phyloP scores from a whole-genome alignment of 2,329 filamentous ascomycete species.

The Emydomyces testavorans region DNA sequence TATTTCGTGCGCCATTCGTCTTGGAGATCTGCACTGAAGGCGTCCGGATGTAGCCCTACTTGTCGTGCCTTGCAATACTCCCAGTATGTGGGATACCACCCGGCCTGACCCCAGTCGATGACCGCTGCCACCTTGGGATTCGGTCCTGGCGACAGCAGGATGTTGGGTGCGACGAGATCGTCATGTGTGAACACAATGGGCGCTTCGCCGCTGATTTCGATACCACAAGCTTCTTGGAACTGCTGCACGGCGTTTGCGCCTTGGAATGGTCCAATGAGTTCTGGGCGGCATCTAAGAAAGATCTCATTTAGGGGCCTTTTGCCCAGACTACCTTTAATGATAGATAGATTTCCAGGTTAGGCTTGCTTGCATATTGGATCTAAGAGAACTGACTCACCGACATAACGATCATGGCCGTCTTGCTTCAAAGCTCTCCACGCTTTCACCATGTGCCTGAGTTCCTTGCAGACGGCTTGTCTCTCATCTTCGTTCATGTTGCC shows the following conservation, averaged over 20 bases:
- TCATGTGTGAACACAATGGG: conserved; percentile 21
- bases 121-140: conserved; percentile 21
- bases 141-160: conserved; percentile 19
- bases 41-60: conserved; percentile 17
- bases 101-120: conserved; percentile 26
- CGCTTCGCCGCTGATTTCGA: conserved; percentile 21
- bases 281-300: conserved; percentile 19
- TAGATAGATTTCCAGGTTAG: conserved; percentile 3
- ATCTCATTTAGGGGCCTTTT: conserved; percentile 26
- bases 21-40: conserved; percentile 18
- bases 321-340: conserved; percentile 22
- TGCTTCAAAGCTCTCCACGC: conserved; percentile 4
- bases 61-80: conserved; percentile 26
- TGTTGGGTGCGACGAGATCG: conserved; percentile 19
- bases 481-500: conserved; percentile 18
- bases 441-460: conserved; percentile 23
- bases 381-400: conserved; percentile 18
- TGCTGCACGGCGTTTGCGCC: conserved; percentile 23
- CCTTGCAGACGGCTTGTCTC: conserved; percentile 23
- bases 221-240: conserved; percentile 25
- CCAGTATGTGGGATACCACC: conserved; percentile 29
- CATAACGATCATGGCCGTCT: conserved; percentile 13
- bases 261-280: conserved; percentile 23
- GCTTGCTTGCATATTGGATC: background rate
- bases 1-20: conserved; percentile 27